These are phyloP conservation scores for Saitoella complicata DNA, from an alignment of 805 yeast species.

Conservation along the genomic window DNA sequence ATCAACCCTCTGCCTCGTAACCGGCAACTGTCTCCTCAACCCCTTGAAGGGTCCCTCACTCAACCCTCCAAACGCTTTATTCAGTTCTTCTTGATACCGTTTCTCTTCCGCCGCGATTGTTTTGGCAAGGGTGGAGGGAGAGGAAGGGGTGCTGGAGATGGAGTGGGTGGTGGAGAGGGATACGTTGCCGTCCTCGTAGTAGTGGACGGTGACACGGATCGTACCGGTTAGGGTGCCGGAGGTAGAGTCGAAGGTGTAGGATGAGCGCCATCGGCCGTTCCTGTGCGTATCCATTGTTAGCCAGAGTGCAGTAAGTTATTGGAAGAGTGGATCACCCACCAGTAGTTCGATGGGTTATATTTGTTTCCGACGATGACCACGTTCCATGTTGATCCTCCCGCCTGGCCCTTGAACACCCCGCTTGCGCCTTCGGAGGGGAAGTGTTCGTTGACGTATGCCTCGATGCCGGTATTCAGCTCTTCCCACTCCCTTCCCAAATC, in stretches of 20 bases:
- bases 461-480: slow-evolving; percentile 20
- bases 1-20: slow-evolving; percentile 76
- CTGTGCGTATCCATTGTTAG: slow-evolving; percentile 22
- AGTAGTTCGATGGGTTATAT: slow-evolving; percentile 57
- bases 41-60: slow-evolving; percentile 72
- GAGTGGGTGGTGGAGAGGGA: slow-evolving; percentile 38
- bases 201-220: slow-evolving; percentile 63
- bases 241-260: slow-evolving; percentile 31
- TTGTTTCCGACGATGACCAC: slow-evolving; percentile 56
- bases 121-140: slow-evolving; percentile 23
- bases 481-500: background rate
- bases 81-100: slow-evolving; percentile 39
- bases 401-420: slow-evolving; percentile 26
- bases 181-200: slow-evolving; percentile 92
- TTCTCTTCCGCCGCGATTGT: slow-evolving; percentile 43
- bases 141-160: slow-evolving; percentile 10
- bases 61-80: slow-evolving; percentile 47
- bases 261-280: slow-evolving; percentile 78
- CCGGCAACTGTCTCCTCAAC: slow-evolving; percentile 79
- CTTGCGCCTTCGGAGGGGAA: slow-evolving; percentile 42
- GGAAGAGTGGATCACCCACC: slow-evolving; percentile 15
- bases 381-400: no score
- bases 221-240: slow-evolving; percentile 30
- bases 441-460: slow-evolving; percentile 43
- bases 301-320: background rate